phyloP scores from a whole-genome alignment of 352 stramenopile species.

The Thraustotheca clavata region DNA sequence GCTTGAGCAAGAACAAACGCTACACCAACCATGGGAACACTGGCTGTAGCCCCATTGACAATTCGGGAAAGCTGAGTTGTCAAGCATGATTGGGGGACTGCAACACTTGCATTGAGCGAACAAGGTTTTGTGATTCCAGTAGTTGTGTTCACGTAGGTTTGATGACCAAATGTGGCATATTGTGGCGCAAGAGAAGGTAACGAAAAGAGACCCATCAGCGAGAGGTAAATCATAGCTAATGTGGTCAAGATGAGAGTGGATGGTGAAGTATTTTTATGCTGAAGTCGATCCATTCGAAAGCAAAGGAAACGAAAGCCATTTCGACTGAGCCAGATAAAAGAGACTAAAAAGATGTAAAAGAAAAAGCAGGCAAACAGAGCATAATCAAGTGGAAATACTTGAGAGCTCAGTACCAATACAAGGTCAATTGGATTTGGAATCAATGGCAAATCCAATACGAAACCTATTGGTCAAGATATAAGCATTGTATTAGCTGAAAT shows the following conservation, averaged over 20 bases:
- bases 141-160: conserved; percentile 41
- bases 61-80: conserved; percentile 72
- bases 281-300: conserved; percentile 61
- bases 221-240: conserved; percentile 72
- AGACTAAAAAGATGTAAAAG: conserved; percentile 68
- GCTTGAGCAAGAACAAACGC: conserved; percentile 71
- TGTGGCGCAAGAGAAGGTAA: conserved; percentile 73
- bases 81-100: conserved; percentile 27
- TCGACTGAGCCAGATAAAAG: conserved; percentile 64
- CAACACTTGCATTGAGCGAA: conserved; percentile 49
- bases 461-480: conserved; percentile 34
- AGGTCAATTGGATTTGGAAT: conserved; percentile 72
- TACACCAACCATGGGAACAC: conserved; percentile 61
- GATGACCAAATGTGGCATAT: conserved; percentile 78
- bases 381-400: conserved; percentile 76
- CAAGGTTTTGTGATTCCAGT: conserved; percentile 42
- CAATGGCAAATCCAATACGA: conserved; percentile 48
- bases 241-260: conserved; percentile 72
- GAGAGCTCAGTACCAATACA: conserved; percentile 61
- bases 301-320: conserved; percentile 70
- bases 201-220: conserved; percentile 73
- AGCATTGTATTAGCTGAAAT: neutral
- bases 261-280: conserved; percentile 57
- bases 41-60: conserved; percentile 65
- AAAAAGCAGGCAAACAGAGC: conserved; percentile 69